Evolutionary conservation across 129 eudicot species (phyloP).

Genomic region (Lactuca saligna): DNA sequence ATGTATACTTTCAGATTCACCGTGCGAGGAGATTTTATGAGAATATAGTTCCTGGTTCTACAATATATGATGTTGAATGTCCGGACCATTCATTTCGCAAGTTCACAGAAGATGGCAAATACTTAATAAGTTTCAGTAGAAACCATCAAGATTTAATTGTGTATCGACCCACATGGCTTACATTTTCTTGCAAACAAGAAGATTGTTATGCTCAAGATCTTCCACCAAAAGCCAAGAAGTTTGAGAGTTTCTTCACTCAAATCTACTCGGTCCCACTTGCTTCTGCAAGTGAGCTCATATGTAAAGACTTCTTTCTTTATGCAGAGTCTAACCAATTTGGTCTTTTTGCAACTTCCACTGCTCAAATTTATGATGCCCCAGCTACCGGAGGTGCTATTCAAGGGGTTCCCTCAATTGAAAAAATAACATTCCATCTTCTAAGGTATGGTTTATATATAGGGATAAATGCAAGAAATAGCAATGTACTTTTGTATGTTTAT

Average conservation of each 20-base stretch:
- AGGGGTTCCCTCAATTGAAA: constrained; percentile 94
- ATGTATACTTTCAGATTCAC: constrained; percentile 54
- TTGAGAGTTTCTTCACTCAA: constrained; percentile 91
- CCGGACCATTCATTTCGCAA: constrained; percentile 92
- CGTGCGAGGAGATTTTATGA: constrained; percentile 86
- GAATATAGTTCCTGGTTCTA: constrained; percentile 83
- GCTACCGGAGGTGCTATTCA: constrained; percentile 84
- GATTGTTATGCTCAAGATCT: constrained; percentile 69
- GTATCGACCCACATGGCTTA: constrained; percentile 86
- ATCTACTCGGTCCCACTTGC: constrained; percentile 79
- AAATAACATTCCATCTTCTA: constrained; percentile 84
- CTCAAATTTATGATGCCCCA: constrained; percentile 89
- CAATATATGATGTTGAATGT: constrained; percentile 86
- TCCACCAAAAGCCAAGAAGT: constrained; percentile 70
- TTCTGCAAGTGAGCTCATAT: constrained; percentile 83
- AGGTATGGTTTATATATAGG: constrained; percentile 43
- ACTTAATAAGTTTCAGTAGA: constrained; percentile 88
- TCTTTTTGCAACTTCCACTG: constrained; percentile 91
- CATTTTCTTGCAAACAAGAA: constrained; percentile 76
- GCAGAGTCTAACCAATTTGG: constrained; percentile 72
- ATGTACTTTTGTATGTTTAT: no score
- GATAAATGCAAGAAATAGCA: no score
- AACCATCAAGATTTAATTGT: constrained; percentile 90
- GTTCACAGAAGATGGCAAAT: constrained; percentile 96
- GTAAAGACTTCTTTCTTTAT: constrained; percentile 94